Base-by-base conservation (phyloP, 2,329 filamentous ascomycete genomes). In the Pyricularia grisea region DNA sequence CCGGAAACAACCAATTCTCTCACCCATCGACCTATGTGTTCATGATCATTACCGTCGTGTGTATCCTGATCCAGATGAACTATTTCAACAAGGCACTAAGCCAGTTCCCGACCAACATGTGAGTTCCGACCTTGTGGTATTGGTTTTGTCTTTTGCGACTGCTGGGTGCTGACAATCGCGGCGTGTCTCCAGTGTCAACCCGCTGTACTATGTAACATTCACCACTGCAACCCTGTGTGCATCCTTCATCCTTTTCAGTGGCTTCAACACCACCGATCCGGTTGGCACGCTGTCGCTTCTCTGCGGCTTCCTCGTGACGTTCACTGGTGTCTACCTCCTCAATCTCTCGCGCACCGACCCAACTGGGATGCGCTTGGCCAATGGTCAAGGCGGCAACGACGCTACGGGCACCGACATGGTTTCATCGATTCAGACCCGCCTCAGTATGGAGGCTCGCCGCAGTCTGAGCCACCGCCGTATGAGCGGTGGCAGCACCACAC, bases 21-120 rank as follows among this genome's bases (percentile, higher is more conserved):
- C 92, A 97, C 74, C 92, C 96, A 2, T 97, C 93, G 67, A 99
- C 96, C 70, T 99, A 99, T 75, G 94, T 97, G 72, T 99, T 99
- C 78, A 90, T 94, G 80, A 97, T 99, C 73, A 88, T 98, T 72
- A 95, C 94, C 0, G 85, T 86, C 3, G 92, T 97, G 72, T 99
- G 95, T 83, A 98, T 99, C 77, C 79, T 99, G 73, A 97, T 94
- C 10, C 95, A 99, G 84, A 98, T 99, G 95, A 99, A 99, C 80
- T 99, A 99, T 80, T 97, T 99, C 81, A 99, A 99, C 85, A 99
- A 99, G 81, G 95, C 95, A 9, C 83, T 99, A 70, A 96, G 93
- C 79, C 93, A 96, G 76, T 99, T 98, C 81, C 94, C 92, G 33
- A 97, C 95, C 36, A 97, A 96, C 74, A 97, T 99, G 94, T 97